Percentiles rank a stretch among this genome's conserved stretches.
Evolutionary conservation across 106 monocot genomes (phyloP).

Genomic region (Ottelia alismoides): DNA sequence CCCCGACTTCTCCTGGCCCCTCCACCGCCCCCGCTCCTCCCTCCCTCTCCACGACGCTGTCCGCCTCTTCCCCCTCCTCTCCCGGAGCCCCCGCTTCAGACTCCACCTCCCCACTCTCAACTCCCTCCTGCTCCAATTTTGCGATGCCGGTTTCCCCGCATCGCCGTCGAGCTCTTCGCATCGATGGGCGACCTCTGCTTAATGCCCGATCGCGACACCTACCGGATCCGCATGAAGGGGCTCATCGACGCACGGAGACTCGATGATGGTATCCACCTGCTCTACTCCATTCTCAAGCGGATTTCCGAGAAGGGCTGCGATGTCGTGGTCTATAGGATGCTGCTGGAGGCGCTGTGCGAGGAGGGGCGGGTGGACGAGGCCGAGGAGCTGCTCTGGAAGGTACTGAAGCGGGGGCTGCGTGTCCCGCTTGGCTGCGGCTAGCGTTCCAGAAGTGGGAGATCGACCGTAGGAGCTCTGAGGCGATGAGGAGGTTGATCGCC

Average conservation of each 20-base stretch:
- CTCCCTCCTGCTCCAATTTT: conserved; percentile 28
- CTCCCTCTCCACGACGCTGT: conserved; percentile 26
- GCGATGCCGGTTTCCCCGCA: conserved; percentile 22
- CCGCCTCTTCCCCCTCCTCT: too few species aligned
- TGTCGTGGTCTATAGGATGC: conserved; percentile 50
- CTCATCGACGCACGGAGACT: conserved; percentile 46
- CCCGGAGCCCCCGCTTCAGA: too few species aligned
- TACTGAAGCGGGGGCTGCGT: conserved; percentile 65
- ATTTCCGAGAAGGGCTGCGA: conserved; percentile 79
- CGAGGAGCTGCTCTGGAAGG: conserved; percentile 59
- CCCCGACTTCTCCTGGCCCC: conserved; percentile 2
- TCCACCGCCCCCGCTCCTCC: conserved; percentile 5
- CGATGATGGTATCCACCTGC: conserved; percentile 70
- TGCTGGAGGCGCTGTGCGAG: conserved; percentile 55
- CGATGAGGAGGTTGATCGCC: conserved; percentile 42
- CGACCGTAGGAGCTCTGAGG: conserved; percentile 20
- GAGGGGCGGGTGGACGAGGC: conserved; percentile 41
- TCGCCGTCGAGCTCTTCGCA: conserved; percentile 42
- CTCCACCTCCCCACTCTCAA: conserved; percentile 19
- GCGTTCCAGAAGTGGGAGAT: conserved; percentile 45
- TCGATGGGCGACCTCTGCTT: conserved; percentile 47
- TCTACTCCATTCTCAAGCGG: conserved; percentile 81
- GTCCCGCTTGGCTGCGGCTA: conserved; percentile 29
- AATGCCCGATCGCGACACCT: conserved; percentile 52
- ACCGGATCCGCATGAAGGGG: conserved; percentile 45